Evolutionary conservation across 306 rosid genomes (phyloP), one percentile per base, ranked within the genome.

Genomic region (Medicago lupulina): DNA sequence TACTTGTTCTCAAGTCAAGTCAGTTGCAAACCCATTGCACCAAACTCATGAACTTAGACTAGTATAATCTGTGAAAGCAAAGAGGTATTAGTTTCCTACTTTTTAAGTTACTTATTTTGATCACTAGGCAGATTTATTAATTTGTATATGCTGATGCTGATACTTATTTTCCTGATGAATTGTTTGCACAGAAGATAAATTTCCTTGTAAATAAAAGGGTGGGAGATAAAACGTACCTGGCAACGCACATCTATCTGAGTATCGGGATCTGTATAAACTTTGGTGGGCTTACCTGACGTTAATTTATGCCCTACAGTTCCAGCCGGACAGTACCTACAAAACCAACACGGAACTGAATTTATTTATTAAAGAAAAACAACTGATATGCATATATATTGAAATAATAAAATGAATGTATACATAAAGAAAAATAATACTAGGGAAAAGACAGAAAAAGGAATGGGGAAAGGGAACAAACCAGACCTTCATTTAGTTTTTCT

Each of bases 261-360:
- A 78, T 88, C 81, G 36, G 81, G 83, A 80, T 91, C 98, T 77
- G 90, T 80, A 78, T 94, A 86, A 86, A 90, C 81, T 86, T 84
- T 91, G 80, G 85, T 76, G 31, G 86, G 82, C 83, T 87, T 94
- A 38, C 97, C 94, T 14, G 98, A 86, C 89, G 81, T 88, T 83
- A 95, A 80, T 79, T 82, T 92, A 83, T 92, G 96, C 57, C 98
- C 98, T 76, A 95, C 39, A 60, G 97, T 90, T 80, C 97, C 98
- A 78, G 96, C 89, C 36, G 87, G 81, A 68, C 95, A 92, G 68
- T 88, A 95, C 83, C 98, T 92, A 75, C 79, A 84, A 70, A 23
- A 25, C 80, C 49, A 69, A 67, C 65, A 70, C 18, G 25, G 36
- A 28, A 43, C 50, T 9, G 49, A 38, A 74, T 69, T 59, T 66